These are phyloP conservation scores for Trypethelium eluteriae DNA, from an alignment of 495 filamentous ascomycete species.

Conservation along the genomic window DNA sequence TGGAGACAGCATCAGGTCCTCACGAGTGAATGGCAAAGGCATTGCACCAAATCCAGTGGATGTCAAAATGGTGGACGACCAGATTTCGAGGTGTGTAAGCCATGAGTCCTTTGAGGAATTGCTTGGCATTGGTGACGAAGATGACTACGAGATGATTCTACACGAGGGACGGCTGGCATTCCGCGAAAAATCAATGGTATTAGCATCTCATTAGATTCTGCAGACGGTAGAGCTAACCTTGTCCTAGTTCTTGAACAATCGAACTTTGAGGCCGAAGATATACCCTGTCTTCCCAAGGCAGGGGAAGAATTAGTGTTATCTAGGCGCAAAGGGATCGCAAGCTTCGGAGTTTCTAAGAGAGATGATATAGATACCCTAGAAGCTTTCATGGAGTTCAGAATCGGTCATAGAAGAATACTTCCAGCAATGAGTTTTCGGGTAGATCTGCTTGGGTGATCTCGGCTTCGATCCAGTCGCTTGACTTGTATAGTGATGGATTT, in stretches of 20 bases:
- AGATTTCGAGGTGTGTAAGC: background rate
- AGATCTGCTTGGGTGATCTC: too few relatives aligned
- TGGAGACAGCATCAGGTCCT: too few relatives aligned
- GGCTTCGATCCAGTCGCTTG: too few relatives aligned
- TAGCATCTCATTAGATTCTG: background rate
- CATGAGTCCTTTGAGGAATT: slow-evolving; percentile 21
- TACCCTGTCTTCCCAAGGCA: slow-evolving; percentile 1
- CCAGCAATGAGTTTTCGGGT: too few relatives aligned
- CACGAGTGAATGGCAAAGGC: too few relatives aligned
- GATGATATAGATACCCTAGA: too few relatives aligned
- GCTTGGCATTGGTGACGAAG: slow-evolving; percentile 22
- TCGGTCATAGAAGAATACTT: background rate
- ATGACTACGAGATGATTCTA: slow-evolving; percentile 16
- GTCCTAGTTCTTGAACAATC: slow-evolving; percentile 11
- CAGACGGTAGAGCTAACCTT: slow-evolving; percentile 8
- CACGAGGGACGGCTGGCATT: slow-evolving; percentile 24
- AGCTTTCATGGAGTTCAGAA: background rate
- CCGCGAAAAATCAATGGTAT: slow-evolving; percentile 25
- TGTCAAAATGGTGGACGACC: background rate
- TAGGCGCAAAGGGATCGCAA: background rate
- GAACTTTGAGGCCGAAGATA: slow-evolving; percentile 13
- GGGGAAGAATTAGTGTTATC: background rate
- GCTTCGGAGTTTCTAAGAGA: background rate
- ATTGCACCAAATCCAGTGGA: background rate
- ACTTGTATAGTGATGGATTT: too few relatives aligned